Evolutionary conservation across 345 rosid species (phyloP), one percentile per base, ranked within the genome.

Genomic region (Lagerstroemia speciosa): DNA sequence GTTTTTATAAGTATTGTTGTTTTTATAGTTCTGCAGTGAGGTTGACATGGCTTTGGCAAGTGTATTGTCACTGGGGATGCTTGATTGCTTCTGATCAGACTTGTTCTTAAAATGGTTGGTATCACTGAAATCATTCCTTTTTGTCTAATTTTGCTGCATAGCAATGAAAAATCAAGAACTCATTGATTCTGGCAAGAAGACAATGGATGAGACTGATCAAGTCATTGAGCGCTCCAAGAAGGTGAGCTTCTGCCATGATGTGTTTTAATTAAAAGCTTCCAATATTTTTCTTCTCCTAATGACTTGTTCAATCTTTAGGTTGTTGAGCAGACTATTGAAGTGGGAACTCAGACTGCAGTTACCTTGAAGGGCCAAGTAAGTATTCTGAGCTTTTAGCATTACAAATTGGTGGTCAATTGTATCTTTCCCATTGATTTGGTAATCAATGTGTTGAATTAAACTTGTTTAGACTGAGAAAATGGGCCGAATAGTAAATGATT

Each of bases 191-290:
- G 98, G 99, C 67, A 78, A 1, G 71, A 81, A 88, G 78, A 85
- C 86, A 74, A 91, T 91, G 96, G 93, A 94, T 79, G 98, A 94
- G 80, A 91, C 99, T 40, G 99, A 94, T 82, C 99, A 92, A 72
- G 93, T 78, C 73, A 89, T 94, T 72, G 92, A 94, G 70, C 98
- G 98, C 72, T 85, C 99, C 36, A 88, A 94, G 78, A 83, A 87
- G 89, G 98, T 85, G 73, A 71, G 67, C 15, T 16, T 37, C 43
- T 53, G 45, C 64, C 63, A 32, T 34, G 55, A 58, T 57, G 27
- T 73, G 55, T 24, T 33, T 41, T 69, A 31, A 36, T 65, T 26
- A 34, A 65, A 65, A 65, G 41, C 20, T 65, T 34, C 67, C n/a
- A 38, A 38, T 34, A 38, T 19, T 30, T 72, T 26, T 48, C 16